phyloP scores from a whole-genome alignment of 208 protist genomes.

The Crithidia bombi region DNA sequence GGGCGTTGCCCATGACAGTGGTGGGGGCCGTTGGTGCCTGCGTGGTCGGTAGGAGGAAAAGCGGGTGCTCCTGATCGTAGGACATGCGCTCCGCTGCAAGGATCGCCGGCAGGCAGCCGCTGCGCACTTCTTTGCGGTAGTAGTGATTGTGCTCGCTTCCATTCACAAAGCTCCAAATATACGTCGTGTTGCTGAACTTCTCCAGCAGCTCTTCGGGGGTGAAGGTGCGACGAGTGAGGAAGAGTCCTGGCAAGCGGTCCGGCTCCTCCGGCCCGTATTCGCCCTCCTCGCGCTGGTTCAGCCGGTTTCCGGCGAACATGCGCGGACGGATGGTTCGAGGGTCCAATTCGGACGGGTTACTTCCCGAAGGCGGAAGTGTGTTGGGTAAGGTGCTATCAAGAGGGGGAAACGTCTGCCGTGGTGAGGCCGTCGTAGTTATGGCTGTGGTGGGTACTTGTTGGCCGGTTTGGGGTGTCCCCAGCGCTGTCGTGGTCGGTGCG shows the following conservation, averaged over 20 bases:
- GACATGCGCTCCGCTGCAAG: not conserved
- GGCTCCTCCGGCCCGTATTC: slow-evolving; percentile 41
- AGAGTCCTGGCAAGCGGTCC: slow-evolving; percentile 34
- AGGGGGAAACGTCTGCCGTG: not conserved
- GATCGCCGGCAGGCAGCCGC: not conserved
- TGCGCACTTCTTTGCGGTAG: slow-evolving; percentile 31
- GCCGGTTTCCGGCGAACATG: not conserved
- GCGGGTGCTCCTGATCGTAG: not conserved
- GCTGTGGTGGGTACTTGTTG: too few relatives aligned
- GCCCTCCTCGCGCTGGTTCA: slow-evolving; percentile 10
- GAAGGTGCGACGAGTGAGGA: slow-evolving; percentile 31
- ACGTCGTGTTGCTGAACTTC: slow-evolving; percentile 63
- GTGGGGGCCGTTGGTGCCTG: not conserved
- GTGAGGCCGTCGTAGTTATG: too few relatives aligned
- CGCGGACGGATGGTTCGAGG: not conserved
- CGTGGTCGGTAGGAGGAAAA: not conserved
- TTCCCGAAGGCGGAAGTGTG: not conserved
- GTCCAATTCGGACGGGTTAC: not conserved
- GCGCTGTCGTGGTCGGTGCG: too few relatives aligned
- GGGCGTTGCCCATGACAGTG: too few relatives aligned
- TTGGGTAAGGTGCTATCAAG: not conserved
- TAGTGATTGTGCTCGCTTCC: slow-evolving; percentile 83
- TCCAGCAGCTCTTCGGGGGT: slow-evolving; percentile 38
- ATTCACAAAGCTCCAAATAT: slow-evolving; percentile 98
- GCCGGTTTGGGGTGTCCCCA: too few relatives aligned